A percentile compares a stretch with the other conserved stretches of the same genome.
Conservation (phyloP, 345 rosid species). For the Nasturtium officinale region DNA sequence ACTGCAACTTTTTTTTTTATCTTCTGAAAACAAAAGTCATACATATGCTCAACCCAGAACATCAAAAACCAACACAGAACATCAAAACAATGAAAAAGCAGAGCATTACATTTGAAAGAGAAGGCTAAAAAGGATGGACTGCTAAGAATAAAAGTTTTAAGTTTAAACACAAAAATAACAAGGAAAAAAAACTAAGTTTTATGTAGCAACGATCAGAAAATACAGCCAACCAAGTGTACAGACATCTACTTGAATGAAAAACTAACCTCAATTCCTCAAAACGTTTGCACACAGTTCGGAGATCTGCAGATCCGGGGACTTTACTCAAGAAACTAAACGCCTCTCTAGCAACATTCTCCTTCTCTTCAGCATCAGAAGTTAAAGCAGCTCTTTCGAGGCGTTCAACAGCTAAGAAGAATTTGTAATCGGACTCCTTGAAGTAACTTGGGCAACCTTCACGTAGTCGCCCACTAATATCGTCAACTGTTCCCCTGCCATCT, state of each 20-base stretch:
- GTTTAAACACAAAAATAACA: constrained; percentile 18
- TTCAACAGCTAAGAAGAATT: constrained; percentile 97
- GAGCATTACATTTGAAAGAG: too few species aligned
- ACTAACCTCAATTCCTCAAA: constrained; percentile 92
- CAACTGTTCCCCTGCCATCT: constrained; percentile 98
- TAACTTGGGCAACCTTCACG: constrained; percentile 95
- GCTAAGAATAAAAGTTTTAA: constrained; percentile 22
- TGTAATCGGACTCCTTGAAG: constrained; percentile 94
- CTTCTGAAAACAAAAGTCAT: too few species aligned
- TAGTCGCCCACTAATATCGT: constrained; percentile 81
- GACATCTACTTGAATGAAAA: constrained; percentile 37
- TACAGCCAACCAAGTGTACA: constrained; percentile 19
- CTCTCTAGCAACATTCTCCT: constrained; percentile 85
- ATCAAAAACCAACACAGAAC: too few species aligned
- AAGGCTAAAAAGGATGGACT: constrained; percentile 6
- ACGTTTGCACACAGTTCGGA: constrained; percentile 90
- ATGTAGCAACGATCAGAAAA: not conserved
- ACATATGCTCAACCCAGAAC: too few species aligned
- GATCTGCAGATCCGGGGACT: constrained; percentile 94
- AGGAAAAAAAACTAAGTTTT: not conserved
- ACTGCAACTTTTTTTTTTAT: not conserved
- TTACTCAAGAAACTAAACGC: constrained; percentile 82
- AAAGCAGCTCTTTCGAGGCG: constrained; percentile 86
- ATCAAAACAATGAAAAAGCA: too few species aligned
- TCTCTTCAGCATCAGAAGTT: constrained; percentile 66